Base-by-base conservation (phyloP, 2,329 filamentous ascomycete genomes). In the Penicillium thymicola region DNA sequence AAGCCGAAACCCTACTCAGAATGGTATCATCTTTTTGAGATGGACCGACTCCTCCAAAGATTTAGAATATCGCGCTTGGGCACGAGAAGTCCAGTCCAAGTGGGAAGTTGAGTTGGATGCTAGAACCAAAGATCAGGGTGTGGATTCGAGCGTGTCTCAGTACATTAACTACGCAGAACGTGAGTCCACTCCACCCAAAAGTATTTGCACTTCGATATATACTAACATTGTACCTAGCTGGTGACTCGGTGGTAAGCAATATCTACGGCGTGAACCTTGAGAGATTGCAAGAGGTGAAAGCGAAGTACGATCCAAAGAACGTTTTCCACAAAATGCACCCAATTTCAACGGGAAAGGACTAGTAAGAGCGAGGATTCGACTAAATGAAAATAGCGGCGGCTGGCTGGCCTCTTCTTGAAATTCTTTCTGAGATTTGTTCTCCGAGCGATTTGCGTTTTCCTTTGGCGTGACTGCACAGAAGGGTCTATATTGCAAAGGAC, bases 291-390 rank as follows among this genome's bases (percentile, higher is more conserved):
- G 60, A 64, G 5, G 62, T 81, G 40, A 81, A 82, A 67, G 72
- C 70, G 21, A 69, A 70, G 51, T 81, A 79, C 56, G 79, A 81
- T 60, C 77, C 79, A 3, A 69, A 56, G 5, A 79, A 78, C 59
- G 62, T 79, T 18, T 82, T 81, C 62, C 70, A 76, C 43, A 79
- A 79, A 59, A 72, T 76, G 67, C 73, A 75, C 36, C 67, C 73
- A 0, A 71, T 76, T 42, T 51, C 57, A 6, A 59, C 9, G 10
- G 30, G 18, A 11, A 27, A 43, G 14, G 28, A 25, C 14, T 43
- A 34, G 30, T 2, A 23, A 11, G 34, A 16, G 4, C 8, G 8
- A 23, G 14, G 1, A 16, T 3, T 28, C 8, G 13, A 14, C 3
- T 5, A 46, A 36, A 5, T 18, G 16, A 44, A 0, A 7, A n/a